These are phyloP conservation scores for Podila verticillata DNA, from an alignment of 192 early-diverging fungal genomes.

Conservation along the genomic window DNA sequence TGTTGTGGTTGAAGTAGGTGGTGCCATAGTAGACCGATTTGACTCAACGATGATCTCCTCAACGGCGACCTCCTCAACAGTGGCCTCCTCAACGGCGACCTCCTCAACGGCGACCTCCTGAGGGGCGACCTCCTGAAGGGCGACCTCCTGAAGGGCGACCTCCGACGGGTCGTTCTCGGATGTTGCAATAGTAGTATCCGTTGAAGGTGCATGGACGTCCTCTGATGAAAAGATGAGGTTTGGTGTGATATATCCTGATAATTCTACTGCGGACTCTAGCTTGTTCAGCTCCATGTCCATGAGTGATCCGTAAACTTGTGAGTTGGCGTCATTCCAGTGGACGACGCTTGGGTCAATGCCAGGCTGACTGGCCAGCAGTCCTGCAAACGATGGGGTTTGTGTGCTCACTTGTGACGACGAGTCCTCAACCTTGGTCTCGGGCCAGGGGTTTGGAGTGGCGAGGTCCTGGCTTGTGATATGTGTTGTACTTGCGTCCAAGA, in stretches of 20 bases:
- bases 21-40: neutral
- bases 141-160: too few species aligned
- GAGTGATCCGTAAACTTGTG: constrained; percentile 23
- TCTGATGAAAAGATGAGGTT: constrained; percentile 30
- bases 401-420: constrained; percentile 2
- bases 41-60: too few species aligned
- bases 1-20: neutral
- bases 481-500: neutral
- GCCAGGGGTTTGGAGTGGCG: neutral
- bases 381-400: neutral
- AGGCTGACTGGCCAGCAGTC: neutral
- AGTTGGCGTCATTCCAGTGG: constrained; percentile 4
- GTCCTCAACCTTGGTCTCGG: neutral
- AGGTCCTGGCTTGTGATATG: neutral
- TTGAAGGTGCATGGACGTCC: neutral
- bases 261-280: neutral
- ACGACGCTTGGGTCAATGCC: constrained; percentile 2
- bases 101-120: too few species aligned
- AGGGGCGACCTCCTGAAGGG: too few species aligned
- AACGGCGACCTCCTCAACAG: too few species aligned
- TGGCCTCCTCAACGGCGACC: too few species aligned
- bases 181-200: neutral
- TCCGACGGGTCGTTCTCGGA: too few species aligned
- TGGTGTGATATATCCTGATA: constrained; percentile 26
- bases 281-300: constrained; percentile 50